These are phyloP conservation scores for Lentinula guzmanii DNA, from an alignment of 768 basidiomycete species.

Conservation along the genomic window DNA sequence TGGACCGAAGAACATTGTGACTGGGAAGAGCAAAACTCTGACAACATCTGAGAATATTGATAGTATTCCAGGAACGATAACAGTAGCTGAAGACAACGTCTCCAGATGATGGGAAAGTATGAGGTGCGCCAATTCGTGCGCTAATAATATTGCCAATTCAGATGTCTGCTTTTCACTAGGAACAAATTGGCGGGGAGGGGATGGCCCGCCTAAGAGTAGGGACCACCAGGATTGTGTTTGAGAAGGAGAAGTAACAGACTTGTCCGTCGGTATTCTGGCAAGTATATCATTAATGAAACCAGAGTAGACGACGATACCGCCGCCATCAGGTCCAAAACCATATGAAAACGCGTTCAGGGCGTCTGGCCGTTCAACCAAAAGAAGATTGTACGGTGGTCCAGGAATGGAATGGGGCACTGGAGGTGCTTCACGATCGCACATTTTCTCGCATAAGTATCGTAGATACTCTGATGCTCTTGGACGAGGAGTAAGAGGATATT, in stretches of 20 bases:
- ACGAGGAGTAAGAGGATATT: slow-evolving; percentile 78
- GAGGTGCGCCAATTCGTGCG: slow-evolving; percentile 92
- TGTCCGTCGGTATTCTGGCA: slow-evolving; percentile 31
- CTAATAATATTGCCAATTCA: slow-evolving; percentile 83
- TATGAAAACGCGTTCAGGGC: slow-evolving; percentile 91
- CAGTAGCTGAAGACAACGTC: slow-evolving; percentile 77
- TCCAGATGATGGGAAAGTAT: slow-evolving; percentile 89
- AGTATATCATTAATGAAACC: slow-evolving; percentile 90
- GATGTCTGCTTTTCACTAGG: slow-evolving; percentile 82
- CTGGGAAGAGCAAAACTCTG: slow-evolving; percentile 76
- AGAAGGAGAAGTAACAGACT: slow-evolving; percentile 10
- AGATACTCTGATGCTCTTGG: slow-evolving; percentile 73
- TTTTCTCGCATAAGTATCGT: slow-evolving; percentile 45
- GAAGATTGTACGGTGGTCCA: slow-evolving; percentile 85
- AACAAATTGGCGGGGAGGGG: slow-evolving; percentile 31
- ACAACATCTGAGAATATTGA: slow-evolving; percentile 74
- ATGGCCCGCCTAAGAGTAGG: slow-evolving; percentile 36
- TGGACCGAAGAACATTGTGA: slow-evolving; percentile 90
- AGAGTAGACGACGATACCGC: slow-evolving; percentile 91
- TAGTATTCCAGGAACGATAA: slow-evolving; percentile 75
- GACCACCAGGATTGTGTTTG: slow-evolving; percentile 38
- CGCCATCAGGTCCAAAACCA: slow-evolving; percentile 89
- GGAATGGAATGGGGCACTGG: slow-evolving; percentile 52
- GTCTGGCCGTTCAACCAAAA: slow-evolving; percentile 84
- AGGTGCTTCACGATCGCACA: slow-evolving; percentile 36